Evolutionary conservation across 176 grass and related monocot genomes (phyloP).

Genomic region (Musa troglodytarum): DNA sequence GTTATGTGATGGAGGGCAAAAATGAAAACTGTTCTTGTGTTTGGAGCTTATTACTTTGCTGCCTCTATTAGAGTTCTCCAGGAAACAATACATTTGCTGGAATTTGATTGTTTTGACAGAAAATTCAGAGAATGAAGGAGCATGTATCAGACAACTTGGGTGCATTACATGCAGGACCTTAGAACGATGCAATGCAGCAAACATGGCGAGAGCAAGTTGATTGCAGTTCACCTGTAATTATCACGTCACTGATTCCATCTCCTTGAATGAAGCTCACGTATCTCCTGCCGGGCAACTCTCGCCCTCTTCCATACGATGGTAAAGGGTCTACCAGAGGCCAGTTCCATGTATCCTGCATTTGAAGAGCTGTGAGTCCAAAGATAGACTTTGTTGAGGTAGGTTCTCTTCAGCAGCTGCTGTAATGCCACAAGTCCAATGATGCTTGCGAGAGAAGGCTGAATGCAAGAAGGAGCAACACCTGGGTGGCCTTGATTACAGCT

Average conservation of each 20-base stretch:
- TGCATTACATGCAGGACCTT: background rate
- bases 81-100: too few relatives aligned
- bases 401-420: background rate
- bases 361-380: background rate
- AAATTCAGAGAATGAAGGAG: too few relatives aligned
- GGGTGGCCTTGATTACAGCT: conserved; percentile 58
- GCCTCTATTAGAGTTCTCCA: too few relatives aligned
- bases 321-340: conserved; percentile 77
- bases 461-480: conserved; percentile 2
- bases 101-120: too few relatives aligned
- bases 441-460: too few relatives aligned
- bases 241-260: conserved; percentile 67
- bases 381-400: background rate
- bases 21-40: too few relatives aligned
- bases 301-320: conserved; percentile 69
- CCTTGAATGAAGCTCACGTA: conserved; percentile 74
- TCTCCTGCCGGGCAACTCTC: conserved; percentile 59
- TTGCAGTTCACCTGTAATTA: conserved; percentile 53
- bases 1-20: too few relatives aligned
- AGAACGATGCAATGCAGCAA: too few relatives aligned
- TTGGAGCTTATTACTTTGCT: too few relatives aligned
- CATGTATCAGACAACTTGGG: too few relatives aligned
- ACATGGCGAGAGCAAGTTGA: background rate
- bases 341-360: conserved; percentile 38
- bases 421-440: too few relatives aligned